Base-by-base conservation (phyloP, 495 filamentous ascomycete genomes). In the Trichoderma gamsii region DNA sequence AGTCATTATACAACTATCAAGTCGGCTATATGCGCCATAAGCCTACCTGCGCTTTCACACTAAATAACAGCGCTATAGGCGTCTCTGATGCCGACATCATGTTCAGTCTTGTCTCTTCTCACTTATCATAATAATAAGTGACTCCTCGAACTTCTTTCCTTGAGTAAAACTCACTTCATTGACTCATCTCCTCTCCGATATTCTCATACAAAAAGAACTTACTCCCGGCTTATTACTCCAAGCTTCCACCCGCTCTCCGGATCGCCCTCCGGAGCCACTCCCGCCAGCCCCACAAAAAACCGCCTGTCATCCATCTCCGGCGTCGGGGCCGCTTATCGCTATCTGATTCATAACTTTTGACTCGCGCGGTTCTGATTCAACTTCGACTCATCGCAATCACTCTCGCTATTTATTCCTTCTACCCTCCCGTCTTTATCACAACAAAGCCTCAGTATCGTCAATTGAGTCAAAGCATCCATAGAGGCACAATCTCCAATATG, bases 401-500 rank as follows among this genome's bases (percentile, higher is more conserved):
- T 46, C 21, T 52, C 49, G 3, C 49, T 52, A 21, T 11, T 52
- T 52, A 25, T 11, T 25, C n/a, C 25, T 52, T 25, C 27, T 18
- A 7, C 13, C 25, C 15, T 32, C 56, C 29, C 23, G 25, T 61
- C 25, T 29, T 61, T 6, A 32, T 15, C 56, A 15, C 56, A 23
- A 2, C 56, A 52, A 6, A 52, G 18, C 23, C 27, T 61, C 56
- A 18, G 3, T 13, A 61, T 61, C 25, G 25, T 61, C 56, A 61
- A 61, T 61, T 32, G 56, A 13, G 4, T 38, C 35, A 38, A 38
- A 18, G 7, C 21, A 21, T 61, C 52, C 21, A 11, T 11, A 61
- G 56, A 32, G 25, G 25, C 27, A 9, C 56, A 61, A 21, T 56
- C 51, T 23, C 51, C n/a, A 64, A 41, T 44, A 84, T 84, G 81